phyloP scores from a whole-genome alignment of 805 yeast genomes.

The Vanderwaltozyma verrucispora region DNA sequence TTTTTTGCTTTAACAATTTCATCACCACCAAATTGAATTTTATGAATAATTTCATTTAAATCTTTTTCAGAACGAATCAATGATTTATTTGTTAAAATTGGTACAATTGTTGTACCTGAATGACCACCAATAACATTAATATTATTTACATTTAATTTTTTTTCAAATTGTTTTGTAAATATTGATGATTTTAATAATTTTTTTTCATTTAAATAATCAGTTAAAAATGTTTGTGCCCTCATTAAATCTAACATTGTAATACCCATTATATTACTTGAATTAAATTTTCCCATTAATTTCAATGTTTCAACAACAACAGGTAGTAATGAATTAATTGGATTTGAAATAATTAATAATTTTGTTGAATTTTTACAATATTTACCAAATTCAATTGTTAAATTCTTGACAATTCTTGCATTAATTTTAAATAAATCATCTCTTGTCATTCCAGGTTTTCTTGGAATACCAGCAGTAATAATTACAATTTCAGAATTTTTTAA shows the following conservation, averaged over 20 bases:
- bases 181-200: not conserved
- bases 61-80: constrained; percentile 29
- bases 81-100: constrained; percentile 52
- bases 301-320: constrained; percentile 76
- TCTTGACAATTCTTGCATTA: constrained; percentile 73
- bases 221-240: constrained; percentile 60
- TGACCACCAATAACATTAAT: constrained; percentile 81
- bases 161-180: constrained; percentile 1
- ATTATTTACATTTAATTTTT: constrained; percentile 28
- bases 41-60: constrained; percentile 54
- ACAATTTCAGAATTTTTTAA: constrained; percentile 75
- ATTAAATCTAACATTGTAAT: constrained; percentile 73
- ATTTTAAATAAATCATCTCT: constrained; percentile 78
- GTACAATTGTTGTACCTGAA: constrained; percentile 76
- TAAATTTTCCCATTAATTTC: constrained; percentile 58
- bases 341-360: constrained; percentile 61
- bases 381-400: constrained; percentile 61
- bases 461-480: constrained; percentile 83
- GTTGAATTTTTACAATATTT: constrained; percentile 52
- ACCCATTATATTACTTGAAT: constrained; percentile 72
- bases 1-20: constrained; percentile 79
- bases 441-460: constrained; percentile 85
- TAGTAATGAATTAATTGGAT: constrained; percentile 78
- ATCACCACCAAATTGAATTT: constrained; percentile 83
- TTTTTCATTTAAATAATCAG: constrained; percentile 1